phyloP scores from a whole-genome alignment of 768 basidiomycete species.

The Gautieria morchelliformis region DNA sequence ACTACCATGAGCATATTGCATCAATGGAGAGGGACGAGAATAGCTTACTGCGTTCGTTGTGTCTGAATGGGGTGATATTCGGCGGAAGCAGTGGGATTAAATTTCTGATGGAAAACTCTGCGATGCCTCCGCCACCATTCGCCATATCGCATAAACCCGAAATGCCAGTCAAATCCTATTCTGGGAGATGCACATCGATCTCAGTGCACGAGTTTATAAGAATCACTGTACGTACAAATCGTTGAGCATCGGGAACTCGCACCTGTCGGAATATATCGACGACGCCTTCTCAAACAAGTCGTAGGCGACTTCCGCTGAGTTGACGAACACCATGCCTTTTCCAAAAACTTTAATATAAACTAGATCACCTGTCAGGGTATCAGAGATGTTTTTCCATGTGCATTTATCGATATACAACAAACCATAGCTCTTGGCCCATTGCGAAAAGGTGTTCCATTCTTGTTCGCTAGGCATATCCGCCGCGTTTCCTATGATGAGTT shows the following conservation, averaged over 20 bases:
- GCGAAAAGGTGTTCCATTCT: constrained; percentile 15
- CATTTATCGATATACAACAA: background rate
- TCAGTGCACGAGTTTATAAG: background rate
- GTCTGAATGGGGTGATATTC: constrained; percentile 25
- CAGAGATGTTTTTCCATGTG: background rate
- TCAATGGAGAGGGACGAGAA: background rate
- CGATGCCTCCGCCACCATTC: constrained; percentile 29
- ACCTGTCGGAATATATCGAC: constrained; percentile 19
- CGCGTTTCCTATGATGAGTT: constrained; percentile 20
- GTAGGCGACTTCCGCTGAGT: constrained; percentile 17
- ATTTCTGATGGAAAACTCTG: constrained; percentile 27
- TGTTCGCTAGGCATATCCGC: constrained; percentile 13
- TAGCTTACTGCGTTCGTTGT: constrained; percentile 19
- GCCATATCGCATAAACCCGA: constrained; percentile 27
- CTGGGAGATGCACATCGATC: background rate
- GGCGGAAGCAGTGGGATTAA: constrained; percentile 21
- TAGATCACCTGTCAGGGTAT: constrained; percentile 3
- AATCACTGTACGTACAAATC: background rate
- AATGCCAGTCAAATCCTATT: constrained; percentile 32
- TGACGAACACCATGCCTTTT: constrained; percentile 14
- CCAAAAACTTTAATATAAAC: constrained; percentile 2
- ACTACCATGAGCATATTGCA: background rate
- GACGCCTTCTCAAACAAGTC: constrained; percentile 22
- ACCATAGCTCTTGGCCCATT: constrained; percentile 17
- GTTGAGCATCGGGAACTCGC: constrained; percentile 8